phyloP scores from a whole-genome alignment of 257 asterid genomes.

The Linaria vulgaris region DNA sequence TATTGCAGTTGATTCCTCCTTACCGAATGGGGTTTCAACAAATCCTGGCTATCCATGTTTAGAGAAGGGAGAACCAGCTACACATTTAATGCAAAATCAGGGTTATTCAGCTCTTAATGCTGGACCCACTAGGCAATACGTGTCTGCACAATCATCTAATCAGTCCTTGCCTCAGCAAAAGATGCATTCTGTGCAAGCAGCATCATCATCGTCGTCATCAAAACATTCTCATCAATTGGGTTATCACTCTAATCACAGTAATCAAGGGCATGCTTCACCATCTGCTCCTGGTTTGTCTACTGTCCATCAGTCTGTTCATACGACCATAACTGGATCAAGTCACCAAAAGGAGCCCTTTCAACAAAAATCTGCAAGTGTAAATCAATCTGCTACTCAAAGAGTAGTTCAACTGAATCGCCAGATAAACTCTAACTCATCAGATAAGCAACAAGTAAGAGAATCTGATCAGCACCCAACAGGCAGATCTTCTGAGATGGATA shows the following conservation, averaged over 20 bases:
- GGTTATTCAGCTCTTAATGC: conserved; percentile 40
- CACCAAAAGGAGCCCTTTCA: conserved; percentile 47
- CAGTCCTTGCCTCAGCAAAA: conserved; percentile 58
- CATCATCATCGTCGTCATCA: conserved; percentile 38
- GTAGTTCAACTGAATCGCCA: conserved; percentile 48
- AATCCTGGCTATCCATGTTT: conserved; percentile 44
- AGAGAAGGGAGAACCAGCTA: conserved; percentile 49
- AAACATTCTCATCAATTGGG: conserved; percentile 45
- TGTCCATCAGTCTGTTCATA: conserved; percentile 46
- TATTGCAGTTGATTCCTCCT: conserved; percentile 50
- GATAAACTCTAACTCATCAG: conserved; percentile 37
- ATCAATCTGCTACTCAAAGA: conserved; percentile 49
- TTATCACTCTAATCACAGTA: conserved; percentile 49
- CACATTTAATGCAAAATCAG: conserved; percentile 49
- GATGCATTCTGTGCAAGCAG: conserved; percentile 45
- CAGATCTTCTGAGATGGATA: conserved; percentile 46
- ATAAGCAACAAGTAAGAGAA: conserved; percentile 48
- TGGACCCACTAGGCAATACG: conserved; percentile 43
- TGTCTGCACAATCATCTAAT: conserved; percentile 52
- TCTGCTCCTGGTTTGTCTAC: conserved; percentile 41
- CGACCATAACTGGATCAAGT: conserved; percentile 43
- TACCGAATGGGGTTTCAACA: conserved; percentile 53
- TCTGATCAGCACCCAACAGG: conserved; percentile 46
- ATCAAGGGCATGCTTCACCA: conserved; percentile 48
- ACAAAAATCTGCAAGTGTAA: conserved; percentile 54